Percentiles rank a stretch among this genome's conserved stretches.
Conservation (phyloP, 2,329 filamentous ascomycete species). For the Microsporum ferrugineum region DNA sequence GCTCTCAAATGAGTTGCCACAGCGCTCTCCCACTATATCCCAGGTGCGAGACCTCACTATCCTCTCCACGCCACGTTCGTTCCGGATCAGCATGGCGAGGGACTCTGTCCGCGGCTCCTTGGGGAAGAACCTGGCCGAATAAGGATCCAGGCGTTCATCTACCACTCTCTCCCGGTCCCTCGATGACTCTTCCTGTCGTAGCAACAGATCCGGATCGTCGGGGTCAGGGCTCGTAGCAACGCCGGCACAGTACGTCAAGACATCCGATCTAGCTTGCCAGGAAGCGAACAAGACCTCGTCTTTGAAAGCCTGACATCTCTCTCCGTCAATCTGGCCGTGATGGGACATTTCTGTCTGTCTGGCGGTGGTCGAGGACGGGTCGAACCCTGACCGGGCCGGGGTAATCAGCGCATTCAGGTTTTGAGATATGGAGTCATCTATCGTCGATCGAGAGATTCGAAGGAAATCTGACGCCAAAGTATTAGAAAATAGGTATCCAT, state of each 20-base stretch:
- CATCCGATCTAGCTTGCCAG: constrained; percentile 73
- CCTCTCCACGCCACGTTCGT: constrained; percentile 62
- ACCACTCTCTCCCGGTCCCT: constrained; percentile 62
- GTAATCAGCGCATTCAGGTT: constrained; percentile 82
- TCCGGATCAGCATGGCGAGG: constrained; percentile 58
- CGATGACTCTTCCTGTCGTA: constrained; percentile 59
- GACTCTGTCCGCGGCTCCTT: constrained; percentile 67
- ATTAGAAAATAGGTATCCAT: constrained; percentile 2
- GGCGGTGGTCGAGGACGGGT: constrained; percentile 62
- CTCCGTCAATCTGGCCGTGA: constrained; percentile 45
- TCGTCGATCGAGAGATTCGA: constrained; percentile 65
- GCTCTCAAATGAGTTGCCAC: constrained; percentile 45
- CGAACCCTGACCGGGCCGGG: constrained; percentile 60
- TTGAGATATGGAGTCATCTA: constrained; percentile 89
- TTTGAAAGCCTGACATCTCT: constrained; percentile 61
- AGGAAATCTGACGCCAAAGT: constrained; percentile 60
- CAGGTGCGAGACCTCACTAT: constrained; percentile 72
- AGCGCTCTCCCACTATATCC: constrained; percentile 65
- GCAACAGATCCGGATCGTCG: constrained; percentile 64
- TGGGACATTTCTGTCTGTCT: constrained; percentile 43
- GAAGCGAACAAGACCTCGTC: constrained; percentile 70
- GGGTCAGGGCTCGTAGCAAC: constrained; percentile 83
- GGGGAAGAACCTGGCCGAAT: constrained; percentile 67
- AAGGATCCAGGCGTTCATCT: constrained; percentile 84
- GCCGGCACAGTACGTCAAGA: constrained; percentile 77